phyloP scores from a whole-genome alignment of 306 rosid species.

The Medicago ruthenica region DNA sequence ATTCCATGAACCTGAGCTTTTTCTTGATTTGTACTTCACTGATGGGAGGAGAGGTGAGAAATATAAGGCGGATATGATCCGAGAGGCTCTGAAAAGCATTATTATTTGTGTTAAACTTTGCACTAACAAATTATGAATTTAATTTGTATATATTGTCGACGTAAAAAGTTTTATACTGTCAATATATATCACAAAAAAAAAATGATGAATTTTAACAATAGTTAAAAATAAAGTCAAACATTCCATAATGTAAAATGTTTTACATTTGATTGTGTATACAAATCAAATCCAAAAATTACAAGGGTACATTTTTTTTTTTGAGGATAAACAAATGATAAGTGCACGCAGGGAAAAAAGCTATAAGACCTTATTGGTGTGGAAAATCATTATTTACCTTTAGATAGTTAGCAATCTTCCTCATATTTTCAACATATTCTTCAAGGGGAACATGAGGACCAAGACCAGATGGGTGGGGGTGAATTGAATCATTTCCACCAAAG shows the following conservation, averaged over 20 bases:
- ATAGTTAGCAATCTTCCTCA: slow-evolving; percentile 73
- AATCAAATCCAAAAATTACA: too few species aligned
- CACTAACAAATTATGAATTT: neutral
- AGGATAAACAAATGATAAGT: too few species aligned
- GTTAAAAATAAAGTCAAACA: too few species aligned
- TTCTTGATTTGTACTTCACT: slow-evolving; percentile 58
- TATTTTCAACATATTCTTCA: slow-evolving; percentile 68
- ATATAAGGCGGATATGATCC: slow-evolving; percentile 63
- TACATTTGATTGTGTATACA: too few species aligned
- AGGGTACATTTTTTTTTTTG: too few species aligned
- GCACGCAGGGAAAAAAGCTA: too few species aligned
- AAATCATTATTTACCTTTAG: slow-evolving; percentile 53
- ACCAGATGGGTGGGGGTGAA: slow-evolving; percentile 63
- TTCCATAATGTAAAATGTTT: too few species aligned
- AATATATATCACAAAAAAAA: too few species aligned
- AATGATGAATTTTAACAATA: too few species aligned
- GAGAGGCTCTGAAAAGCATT: slow-evolving; percentile 60
- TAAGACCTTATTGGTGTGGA: neutral
- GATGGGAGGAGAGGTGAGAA: slow-evolving; percentile 73
- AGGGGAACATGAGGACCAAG: slow-evolving; percentile 74
- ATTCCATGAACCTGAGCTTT: slow-evolving; percentile 44
- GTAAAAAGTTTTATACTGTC: too few species aligned
- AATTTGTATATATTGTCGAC: too few species aligned
- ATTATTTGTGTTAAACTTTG: slow-evolving; percentile 30
- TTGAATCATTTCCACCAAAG: slow-evolving; percentile 87